Base-by-base conservation (phyloP, 805 yeast species). In the Yarrowia sp. region DNA sequence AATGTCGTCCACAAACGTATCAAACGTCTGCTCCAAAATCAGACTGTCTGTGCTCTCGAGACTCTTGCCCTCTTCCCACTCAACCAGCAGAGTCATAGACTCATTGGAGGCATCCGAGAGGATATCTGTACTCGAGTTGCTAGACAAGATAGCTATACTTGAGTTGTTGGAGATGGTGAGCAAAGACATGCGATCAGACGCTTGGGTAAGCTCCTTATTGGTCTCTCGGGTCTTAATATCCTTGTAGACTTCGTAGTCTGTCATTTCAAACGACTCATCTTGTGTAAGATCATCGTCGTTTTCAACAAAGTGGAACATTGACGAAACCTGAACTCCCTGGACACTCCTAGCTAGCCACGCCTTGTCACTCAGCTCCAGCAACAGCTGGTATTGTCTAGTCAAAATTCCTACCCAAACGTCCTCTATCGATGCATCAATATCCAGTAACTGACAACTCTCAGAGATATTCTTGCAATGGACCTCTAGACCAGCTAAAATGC, bases 181-280 rank as follows among this genome's bases (percentile, higher is more conserved):
- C 12, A 35, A n/a, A 16, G 59, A 51, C 43, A 51, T 35, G 22
- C n/a, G 19, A 4, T 54, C 61, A 1, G 61, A 54, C 11, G 16
- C 22, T 16, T 21, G 26, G 8, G 26, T 2, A 26, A 32, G 9
- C 2, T 48, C 26, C 10, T 48, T 7, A 4, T 32, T n/a, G 8
- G 3, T 4, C 12, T 51, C 21, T 1, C 4, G 21, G 11, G 24
- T 10, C 26, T 32, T 10, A 10, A 8, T 8, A 21, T 5, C 41
- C 21, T 16, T 14, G 22, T n/a, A 24, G 8, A 10, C 56, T 1
- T 12, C 51, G 16, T 46, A 46, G 28, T 51, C 43, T 2, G 59
- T 51, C 59, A 51, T 22, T 11, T 51, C 59, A 24, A 51, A 51
- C 4, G 59, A 51, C 33, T 51, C 59, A 9, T 51, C 59, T 24